These are phyloP conservation scores for Cordyceps pruinosa DNA, from an alignment of 2,329 filamentous ascomycete species.

Conservation along the genomic window DNA sequence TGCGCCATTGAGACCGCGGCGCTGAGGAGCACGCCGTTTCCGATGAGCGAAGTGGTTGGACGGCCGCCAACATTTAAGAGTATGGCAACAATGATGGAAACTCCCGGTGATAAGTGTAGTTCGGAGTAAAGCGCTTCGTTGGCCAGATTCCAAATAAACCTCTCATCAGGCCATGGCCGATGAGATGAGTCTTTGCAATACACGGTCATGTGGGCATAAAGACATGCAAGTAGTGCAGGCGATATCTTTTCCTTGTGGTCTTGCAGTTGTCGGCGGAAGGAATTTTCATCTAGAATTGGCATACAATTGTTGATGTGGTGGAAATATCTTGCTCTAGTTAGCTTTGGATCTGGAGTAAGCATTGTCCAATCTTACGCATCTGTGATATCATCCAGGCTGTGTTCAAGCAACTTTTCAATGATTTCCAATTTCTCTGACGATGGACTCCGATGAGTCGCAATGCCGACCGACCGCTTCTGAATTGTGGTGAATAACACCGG, in stretches of 20 bases:
- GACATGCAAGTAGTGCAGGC: constrained; percentile 47
- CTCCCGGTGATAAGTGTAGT: constrained; percentile 49
- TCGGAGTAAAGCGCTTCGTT: constrained; percentile 54
- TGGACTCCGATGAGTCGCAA: constrained; percentile 29
- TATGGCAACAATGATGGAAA: constrained; percentile 51
- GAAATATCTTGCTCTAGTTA: constrained; percentile 38
- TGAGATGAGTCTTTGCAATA: constrained; percentile 47
- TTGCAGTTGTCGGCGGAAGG: constrained; percentile 43
- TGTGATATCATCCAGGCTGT: constrained; percentile 43
- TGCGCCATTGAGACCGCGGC: constrained; percentile 46
- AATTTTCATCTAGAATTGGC: constrained; percentile 50
- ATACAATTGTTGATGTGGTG: constrained; percentile 52
- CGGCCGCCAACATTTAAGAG: constrained; percentile 53
- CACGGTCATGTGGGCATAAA: constrained; percentile 51
- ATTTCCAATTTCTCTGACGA: constrained; percentile 44
- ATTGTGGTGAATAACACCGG: constrained; percentile 42
- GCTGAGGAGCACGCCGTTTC: constrained; percentile 46
- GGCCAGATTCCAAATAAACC: constrained; percentile 57
- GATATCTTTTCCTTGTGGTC: constrained; percentile 42
- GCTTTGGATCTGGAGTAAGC: neutral
- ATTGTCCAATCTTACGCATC: constrained; percentile 31
- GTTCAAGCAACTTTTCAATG: constrained; percentile 53
- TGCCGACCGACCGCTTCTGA: constrained; percentile 38
- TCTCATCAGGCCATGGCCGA: constrained; percentile 42
- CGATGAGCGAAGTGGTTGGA: constrained; percentile 53